Base-by-base conservation (phyloP, 225 moss, liverwort and hornwort species). In the Bryum argenteum region DNA sequence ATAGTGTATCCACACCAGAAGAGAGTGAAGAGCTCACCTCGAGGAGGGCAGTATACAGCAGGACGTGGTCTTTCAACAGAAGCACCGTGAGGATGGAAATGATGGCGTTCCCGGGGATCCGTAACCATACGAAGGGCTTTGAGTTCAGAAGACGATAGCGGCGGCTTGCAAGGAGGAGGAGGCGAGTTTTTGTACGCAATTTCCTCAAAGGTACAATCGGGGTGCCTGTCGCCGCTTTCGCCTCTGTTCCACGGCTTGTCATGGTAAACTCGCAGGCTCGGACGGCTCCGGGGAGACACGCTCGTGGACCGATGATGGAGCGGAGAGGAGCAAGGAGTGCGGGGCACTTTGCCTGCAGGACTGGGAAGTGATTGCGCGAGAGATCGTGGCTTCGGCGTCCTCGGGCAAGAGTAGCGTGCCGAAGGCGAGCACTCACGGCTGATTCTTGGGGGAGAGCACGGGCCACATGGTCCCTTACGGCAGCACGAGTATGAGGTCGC, bases 301-400 rank as follows among this genome's bases (percentile, higher is more conserved):
- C n/a, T 64, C 2, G 66, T 66, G 15, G 28, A 47, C 6, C 22
- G 6, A 13, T 24, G 64, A 65, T 77, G 81, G 10, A 73, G 20
- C n/a, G 69, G 69, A 44, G 77, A 77, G 2, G 54, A 63, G 12
- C 65, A 81, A 3, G 74, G 74, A 13, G 66, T 81, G 43, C 17
- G 12, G 1, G 61, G 70, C n/a, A 61, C 65, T 54, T 19, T 58
- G 10, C 16, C 55, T 54, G 14, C 14, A 8, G 38, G 16, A 18
- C 9, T 66, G 1, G 70, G 65, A 6, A 21, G 59, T 16, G 65
- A 54, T n/a, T 65, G 54, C 11, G 1, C 58, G 2, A 70, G 2
- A n/a, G 65, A 54, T 8, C 51, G 60, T 1, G 41, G 21, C 6
- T 40, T 51, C 3, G 54, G 48, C 20, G 10, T 54, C 59, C 47